Base-by-base conservation (phyloP, 139 green algal species). In the Chlamydomonas asymmetrica region DNA sequence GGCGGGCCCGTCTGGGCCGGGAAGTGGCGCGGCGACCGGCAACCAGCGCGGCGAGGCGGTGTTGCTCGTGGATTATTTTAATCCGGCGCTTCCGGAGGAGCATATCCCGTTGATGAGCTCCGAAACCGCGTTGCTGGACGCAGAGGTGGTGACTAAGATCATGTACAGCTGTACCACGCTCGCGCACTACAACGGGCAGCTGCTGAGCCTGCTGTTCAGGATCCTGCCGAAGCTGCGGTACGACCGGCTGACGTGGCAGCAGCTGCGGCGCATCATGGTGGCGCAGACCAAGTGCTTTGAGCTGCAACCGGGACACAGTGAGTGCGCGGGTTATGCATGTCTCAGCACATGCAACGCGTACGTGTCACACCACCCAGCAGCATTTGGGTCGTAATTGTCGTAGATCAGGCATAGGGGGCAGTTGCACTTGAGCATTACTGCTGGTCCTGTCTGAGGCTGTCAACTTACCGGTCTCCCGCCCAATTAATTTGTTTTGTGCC, bases 171-270 rank as follows among this genome's bases (percentile, higher is more conserved):
- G 34, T 23, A 43, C 50, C 41, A 41, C 35, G 23, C 71, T 77
- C 22, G 41, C 68, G 34, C 61, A 43, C 71, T 77, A 77, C 57
- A 77, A 59, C 71, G 62, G 5, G 37, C 34, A 57, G 39, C 71
- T 77, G 6, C 62, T 63, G 59, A 63, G 59, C 10, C 49, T 77
- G 43, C 71, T 77, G 52, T 77, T 77, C 41, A 57, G 71, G 59
- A 41, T 63, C 59, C 59, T 77, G 59, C 71, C 62, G 59, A 57
- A 43, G 29, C 40, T 77, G 41, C 41, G 39, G 34, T 34, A 31
- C 34, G 71, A 77, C 22, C 22, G 31, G 1, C 29, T 38, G 39
- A 68, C 38, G 25, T 77, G 71, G 71, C 69, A 57, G 27, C 41
- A 57, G 43, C 71, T 77, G 59, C 59, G 41, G 71, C 48, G 71